Base-by-base conservation (phyloP, 371 early-diverging fungal species). In the Mortierella sp. region DNA sequence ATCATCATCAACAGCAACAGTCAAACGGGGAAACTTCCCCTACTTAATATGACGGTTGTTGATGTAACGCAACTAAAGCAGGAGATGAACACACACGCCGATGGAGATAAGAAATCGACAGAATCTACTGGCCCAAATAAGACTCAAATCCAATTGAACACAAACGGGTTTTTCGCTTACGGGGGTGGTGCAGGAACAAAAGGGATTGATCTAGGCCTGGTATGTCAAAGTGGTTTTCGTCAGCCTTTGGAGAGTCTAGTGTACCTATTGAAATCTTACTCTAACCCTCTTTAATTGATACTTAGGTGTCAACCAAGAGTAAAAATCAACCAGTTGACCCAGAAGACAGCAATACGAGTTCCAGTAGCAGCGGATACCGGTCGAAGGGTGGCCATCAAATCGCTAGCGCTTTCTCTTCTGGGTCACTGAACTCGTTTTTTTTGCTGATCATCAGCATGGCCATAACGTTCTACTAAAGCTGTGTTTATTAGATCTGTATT, bases 141-240 rank as follows among this genome's bases (percentile, higher is more conserved):
- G 10, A 53, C 45, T 3, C 65, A 76, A 65, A 40, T 21, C n/a
- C 45, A 45, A 11, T 22, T 65, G n/a, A 70, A 70, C 58, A 40
- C 53, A 36, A 55, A 36, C 2, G 70, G 76, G 4, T 76, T 55
- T 52, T 76, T 62, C 63, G 70, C 70, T 32, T 47, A 40, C 28
- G 76, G 76, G 15, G 76, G 76, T 1, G 55, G 53, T 36, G 76
- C 66, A 16, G 63, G 65, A 11, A 70, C 60, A 16, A 40, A 70
- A 3, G 76, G 76, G 16, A 43, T 74, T 1, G 53, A 74, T 45
- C 74, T 74, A 33, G 69, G 69, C 24, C 43, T 70, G 57, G 58
- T 63, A 36, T 40, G 70, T 24, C 38, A 9, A 47, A 24, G 15
- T 11, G 58, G 22, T 5, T 33, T 58, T 33, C 8, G 15, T 58